phyloP scores from a whole-genome alignment of 495 filamentous ascomycete species.

The Penicillium alfredii region DNA sequence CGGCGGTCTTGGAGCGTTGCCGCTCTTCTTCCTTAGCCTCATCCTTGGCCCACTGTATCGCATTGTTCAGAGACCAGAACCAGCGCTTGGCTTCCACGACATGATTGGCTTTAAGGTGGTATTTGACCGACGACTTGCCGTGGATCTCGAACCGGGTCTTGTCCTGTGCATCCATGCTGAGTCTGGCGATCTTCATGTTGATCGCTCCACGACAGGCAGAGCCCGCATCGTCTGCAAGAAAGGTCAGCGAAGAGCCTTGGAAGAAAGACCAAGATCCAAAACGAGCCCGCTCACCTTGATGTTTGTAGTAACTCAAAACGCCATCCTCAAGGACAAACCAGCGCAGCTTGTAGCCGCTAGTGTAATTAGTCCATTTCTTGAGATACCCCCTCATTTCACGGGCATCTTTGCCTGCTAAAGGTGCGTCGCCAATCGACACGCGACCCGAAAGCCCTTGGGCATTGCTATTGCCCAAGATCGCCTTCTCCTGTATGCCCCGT shows the following conservation, averaged over 20 bases:
- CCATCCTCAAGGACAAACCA: conserved; percentile 99
- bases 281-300: conserved; percentile 57
- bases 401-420: conserved; percentile 71
- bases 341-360: conserved; percentile 87
- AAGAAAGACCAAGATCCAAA: background rate
- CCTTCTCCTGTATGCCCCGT: conserved; percentile 92
- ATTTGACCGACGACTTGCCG: conserved; percentile 98
- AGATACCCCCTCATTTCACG: conserved; percentile 97
- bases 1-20: conserved; percentile 64
- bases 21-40: conserved; percentile 86
- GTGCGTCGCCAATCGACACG: conserved; percentile 51
- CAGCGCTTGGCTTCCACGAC: conserved; percentile 55
- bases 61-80: conserved; percentile 99
- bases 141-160: conserved; percentile 96
- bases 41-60: conserved; percentile 96
- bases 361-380: conserved; percentile 99
- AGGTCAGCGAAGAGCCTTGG: conserved; percentile 3
- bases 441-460: conserved; percentile 52
- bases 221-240: conserved; percentile 57
- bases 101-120: conserved; percentile 94
- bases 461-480: conserved; percentile 73
- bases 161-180: conserved; percentile 93
- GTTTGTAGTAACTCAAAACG: conserved; percentile 97
- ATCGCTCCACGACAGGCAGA: conserved; percentile 88
- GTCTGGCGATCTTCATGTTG: conserved; percentile 92